Percentiles rank a stretch among this genome's conserved stretches.
Conservation (phyloP, 2,329 filamentous ascomycete species). For the Xylariaceae sp. region DNA sequence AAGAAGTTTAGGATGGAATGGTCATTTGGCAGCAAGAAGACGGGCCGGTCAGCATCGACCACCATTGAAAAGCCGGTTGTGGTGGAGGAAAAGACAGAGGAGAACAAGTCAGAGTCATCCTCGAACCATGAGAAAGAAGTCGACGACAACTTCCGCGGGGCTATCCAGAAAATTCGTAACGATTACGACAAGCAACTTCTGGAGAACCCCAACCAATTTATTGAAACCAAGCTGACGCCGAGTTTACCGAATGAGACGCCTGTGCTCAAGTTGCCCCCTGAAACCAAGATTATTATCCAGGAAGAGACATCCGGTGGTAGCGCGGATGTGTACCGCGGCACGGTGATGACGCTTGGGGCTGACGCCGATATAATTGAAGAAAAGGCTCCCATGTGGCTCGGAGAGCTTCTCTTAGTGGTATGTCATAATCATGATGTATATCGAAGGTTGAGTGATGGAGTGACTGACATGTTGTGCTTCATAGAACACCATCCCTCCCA, state of each 20-base stretch:
- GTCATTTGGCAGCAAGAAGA: conserved; percentile 78
- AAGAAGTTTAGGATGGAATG: conserved; percentile 35
- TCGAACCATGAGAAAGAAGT: conserved; percentile 65
- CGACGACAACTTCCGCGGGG: conserved; percentile 69
- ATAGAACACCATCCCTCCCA: conserved; percentile 71
- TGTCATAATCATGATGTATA: conserved; percentile 17
- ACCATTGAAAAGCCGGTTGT: conserved; percentile 67
- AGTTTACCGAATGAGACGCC: conserved; percentile 70
- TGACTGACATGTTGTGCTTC: conserved; percentile 10
- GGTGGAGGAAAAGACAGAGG: conserved; percentile 70
- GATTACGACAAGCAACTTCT: conserved; percentile 65
- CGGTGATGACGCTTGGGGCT: conserved; percentile 67
- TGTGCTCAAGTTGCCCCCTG: conserved; percentile 64
- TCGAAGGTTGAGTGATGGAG: not conserved
- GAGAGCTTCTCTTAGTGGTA: conserved; percentile 73
- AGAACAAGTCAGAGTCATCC: conserved; percentile 52
- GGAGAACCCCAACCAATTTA: conserved; percentile 47
- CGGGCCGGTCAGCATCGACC: conserved; percentile 62
- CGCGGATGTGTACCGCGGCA: conserved; percentile 87
- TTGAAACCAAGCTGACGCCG: conserved; percentile 62
- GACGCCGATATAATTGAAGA: conserved; percentile 82
- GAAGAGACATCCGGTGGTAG: conserved; percentile 63
- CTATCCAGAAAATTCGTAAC: conserved; percentile 65
- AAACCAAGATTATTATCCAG: conserved; percentile 63
- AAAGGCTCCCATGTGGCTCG: conserved; percentile 84